Base-by-base conservation (phyloP, 352 stramenopile genomes). In the Globisporangium sylvaticum region DNA sequence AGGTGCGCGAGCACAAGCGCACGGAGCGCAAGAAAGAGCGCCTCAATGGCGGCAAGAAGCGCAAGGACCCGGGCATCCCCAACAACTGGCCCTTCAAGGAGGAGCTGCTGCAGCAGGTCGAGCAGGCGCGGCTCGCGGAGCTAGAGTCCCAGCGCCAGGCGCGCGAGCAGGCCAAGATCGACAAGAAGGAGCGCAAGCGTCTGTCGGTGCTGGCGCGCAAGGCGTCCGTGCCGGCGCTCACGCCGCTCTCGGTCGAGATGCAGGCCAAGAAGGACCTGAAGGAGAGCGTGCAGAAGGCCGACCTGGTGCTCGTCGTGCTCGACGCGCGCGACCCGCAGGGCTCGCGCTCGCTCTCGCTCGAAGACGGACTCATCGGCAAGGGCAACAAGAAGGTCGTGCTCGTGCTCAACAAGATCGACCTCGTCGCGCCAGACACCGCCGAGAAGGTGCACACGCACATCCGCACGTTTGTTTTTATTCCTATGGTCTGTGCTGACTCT, bases 351-450 rank as follows among this genome's bases (percentile, higher is more conserved):
- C 81, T 95, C 6, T 93, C 89, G 48, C 85, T 99, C 29, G 97
- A 99, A 78, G 85, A 98, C 64, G 89, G 92, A 52, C 90, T 99
- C 34, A 84, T 99, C 62, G 89, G 82, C 54, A 97, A 98, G 68
- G 85, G 82, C 54, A 86, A 94, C 70, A 99, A 99, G 83, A 90
- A 97, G 50, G 87, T 99, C 67, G 88, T 99, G 60, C 84, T 99
- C 4, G 96, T 99, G 50, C 75, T 99, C 64, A 99, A 99, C 87
- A 99, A 99, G 82, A 93, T 99, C 69, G 98, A 99, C 78, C 84
- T 99, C n/a, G 87, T 99, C 50, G 68, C 84, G 10, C 61, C 72
- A 32, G 83, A 94, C 50, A 83, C 74, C 31, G 97, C 97, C 1
- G 97, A 98, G 70, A 96, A 98, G 39, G 58, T 67, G 39, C 18